Evolutionary conservation across 768 basidiomycete species (phyloP).

Genomic region (Amanita fuliginea): DNA sequence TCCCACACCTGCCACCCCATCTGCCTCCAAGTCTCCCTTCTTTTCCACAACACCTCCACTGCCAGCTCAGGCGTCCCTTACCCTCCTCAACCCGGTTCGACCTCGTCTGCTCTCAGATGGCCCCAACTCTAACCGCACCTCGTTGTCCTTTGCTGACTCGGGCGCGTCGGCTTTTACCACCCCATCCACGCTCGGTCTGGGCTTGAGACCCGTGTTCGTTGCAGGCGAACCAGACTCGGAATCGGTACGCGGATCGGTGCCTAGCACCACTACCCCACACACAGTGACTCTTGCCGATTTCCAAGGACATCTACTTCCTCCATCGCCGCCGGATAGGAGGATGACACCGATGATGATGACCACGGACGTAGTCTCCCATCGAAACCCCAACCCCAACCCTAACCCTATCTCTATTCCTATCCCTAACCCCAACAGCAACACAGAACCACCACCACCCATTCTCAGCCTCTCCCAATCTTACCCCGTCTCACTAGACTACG

Average conservation of each 20-base stretch:
- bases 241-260: neutral
- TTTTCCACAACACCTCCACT: neutral
- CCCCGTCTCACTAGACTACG: conserved; percentile 6
- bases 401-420: neutral
- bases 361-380: too few relatives aligned
- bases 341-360: too few relatives aligned
- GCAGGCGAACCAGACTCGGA: neutral
- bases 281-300: neutral
- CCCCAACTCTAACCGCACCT: neutral
- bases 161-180: neutral
- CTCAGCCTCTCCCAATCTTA: conserved; percentile 4
- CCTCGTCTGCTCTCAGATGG: neutral
- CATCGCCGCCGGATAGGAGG: too few relatives aligned
- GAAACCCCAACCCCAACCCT: neutral
- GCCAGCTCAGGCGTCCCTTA: too few relatives aligned
- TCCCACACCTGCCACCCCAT: neutral
- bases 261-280: neutral
- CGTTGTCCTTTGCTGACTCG: neutral
- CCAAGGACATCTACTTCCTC: too few relatives aligned
- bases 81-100: too few relatives aligned
- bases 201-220: neutral
- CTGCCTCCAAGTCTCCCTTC: neutral
- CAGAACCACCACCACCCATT: neutral
- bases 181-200: neutral
- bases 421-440: neutral